Conservation (phyloP, 202 grass and related monocot genomes). For the Setaria italica region DNA sequence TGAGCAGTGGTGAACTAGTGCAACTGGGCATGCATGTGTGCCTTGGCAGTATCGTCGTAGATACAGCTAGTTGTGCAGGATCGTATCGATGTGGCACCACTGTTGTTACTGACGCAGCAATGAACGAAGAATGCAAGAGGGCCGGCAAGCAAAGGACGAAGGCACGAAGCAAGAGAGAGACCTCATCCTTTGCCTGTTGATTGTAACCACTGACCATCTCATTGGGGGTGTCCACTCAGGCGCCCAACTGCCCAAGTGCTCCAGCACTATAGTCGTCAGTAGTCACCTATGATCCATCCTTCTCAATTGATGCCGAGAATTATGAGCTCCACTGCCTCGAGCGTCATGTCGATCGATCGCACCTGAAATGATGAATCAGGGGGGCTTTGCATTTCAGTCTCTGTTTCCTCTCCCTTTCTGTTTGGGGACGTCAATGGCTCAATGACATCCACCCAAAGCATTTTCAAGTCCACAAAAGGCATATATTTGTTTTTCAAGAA, state of each 20-base stretch:
- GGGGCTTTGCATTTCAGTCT: neutral
- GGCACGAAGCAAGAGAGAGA: neutral
- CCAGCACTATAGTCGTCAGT: neutral
- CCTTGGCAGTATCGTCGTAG: slow-evolving; percentile 11
- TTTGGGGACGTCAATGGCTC: neutral
- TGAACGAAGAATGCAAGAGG: slow-evolving; percentile 2
- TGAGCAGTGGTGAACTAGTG: neutral
- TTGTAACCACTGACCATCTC: slow-evolving; percentile 43
- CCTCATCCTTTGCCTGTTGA: slow-evolving; percentile 51
- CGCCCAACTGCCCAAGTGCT: slow-evolving; percentile 3
- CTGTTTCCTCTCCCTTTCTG: neutral
- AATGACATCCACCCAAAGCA: too few relatives aligned
- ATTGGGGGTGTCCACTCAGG: slow-evolving; percentile 43
- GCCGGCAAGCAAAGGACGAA: slow-evolving; percentile 3
- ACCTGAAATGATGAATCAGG: slow-evolving; percentile 39
- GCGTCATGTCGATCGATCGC: neutral
- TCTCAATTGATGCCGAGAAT: slow-evolving; percentile 44
- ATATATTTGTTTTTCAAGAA: too few relatives aligned
- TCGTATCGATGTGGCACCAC: slow-evolving; percentile 6
- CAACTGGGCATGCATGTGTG: neutral
- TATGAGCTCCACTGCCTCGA: slow-evolving; percentile 44
- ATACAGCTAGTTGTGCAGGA: neutral
- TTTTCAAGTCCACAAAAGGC: neutral
- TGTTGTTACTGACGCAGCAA: slow-evolving; percentile 31
- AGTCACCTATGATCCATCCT: slow-evolving; percentile 26